These are phyloP conservation scores for Fusarium torreyae DNA, from an alignment of 2,329 filamentous ascomycete species.

Conservation along the genomic window DNA sequence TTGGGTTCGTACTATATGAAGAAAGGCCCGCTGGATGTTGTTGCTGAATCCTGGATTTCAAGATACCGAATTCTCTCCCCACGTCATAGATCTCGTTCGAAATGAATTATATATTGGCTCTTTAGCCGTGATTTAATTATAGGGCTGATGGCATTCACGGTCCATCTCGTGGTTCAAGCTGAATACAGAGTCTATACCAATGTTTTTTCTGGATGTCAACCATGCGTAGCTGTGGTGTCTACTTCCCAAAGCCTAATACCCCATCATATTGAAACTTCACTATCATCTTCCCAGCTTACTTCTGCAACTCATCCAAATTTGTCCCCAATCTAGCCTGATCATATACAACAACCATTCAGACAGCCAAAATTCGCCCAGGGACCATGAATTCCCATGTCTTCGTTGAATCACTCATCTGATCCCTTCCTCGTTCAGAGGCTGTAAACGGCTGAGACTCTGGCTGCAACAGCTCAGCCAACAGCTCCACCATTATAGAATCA, in stretches of 20 bases:
- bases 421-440: too few relatives aligned
- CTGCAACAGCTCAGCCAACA: too few relatives aligned
- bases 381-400: neutral
- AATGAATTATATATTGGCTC: too few relatives aligned
- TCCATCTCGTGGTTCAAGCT: too few relatives aligned
- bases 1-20: neutral
- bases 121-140: too few relatives aligned
- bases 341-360: neutral
- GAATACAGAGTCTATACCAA: too few relatives aligned
- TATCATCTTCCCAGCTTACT: neutral
- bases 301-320: conserved; percentile 2
- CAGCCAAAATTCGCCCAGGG: neutral
- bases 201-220: neutral
- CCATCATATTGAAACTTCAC: conserved; percentile 2
- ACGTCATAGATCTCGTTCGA: too few relatives aligned
- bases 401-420: too few relatives aligned
- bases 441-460: too few relatives aligned
- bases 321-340: neutral
- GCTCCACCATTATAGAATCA: too few relatives aligned
- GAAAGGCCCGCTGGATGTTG: neutral
- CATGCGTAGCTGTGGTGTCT: neutral
- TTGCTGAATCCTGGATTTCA: neutral
- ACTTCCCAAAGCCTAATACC: neutral
- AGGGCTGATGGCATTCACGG: too few relatives aligned
- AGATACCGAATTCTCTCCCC: too few relatives aligned